phyloP scores from a whole-genome alignment of 768 basidiomycete genomes.

The Russula vinacea region DNA sequence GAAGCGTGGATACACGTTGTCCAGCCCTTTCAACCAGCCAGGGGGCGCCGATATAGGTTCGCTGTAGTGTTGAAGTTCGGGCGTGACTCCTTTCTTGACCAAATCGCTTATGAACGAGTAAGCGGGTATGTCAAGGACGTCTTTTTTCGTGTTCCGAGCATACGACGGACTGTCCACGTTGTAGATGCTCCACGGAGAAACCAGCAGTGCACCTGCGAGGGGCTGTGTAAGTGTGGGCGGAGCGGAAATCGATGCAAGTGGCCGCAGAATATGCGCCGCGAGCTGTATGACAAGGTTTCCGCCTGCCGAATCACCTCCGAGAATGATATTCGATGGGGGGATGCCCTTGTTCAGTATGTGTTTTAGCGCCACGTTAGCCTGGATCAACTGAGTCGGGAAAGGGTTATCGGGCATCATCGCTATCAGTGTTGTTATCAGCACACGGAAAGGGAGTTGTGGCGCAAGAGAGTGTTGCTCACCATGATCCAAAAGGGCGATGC shows the following conservation, averaged over 20 bases:
- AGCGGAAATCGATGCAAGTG: slow-evolving; percentile 21
- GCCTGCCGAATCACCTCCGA: slow-evolving; percentile 31
- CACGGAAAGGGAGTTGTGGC: background rate
- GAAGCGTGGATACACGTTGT: background rate
- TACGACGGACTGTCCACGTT: slow-evolving; percentile 4
- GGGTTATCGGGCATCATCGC: slow-evolving; percentile 8
- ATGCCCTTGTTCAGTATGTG: slow-evolving; percentile 29
- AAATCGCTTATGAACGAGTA: background rate
- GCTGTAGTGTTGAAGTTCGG: background rate
- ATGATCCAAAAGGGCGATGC: slow-evolving; percentile 11
- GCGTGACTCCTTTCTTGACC: background rate
- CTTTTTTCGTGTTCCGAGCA: slow-evolving; percentile 4
- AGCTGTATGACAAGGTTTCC: slow-evolving; percentile 31
- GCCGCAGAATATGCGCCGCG: slow-evolving; percentile 27
- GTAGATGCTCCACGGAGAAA: slow-evolving; percentile 11
- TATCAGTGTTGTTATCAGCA: background rate
- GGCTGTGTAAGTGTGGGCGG: slow-evolving; percentile 6
- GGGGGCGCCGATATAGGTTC: background rate
- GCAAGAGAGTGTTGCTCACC: background rate
- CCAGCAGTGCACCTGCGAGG: slow-evolving; percentile 4
- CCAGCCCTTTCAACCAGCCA: slow-evolving; percentile 13
- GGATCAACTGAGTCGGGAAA: slow-evolving; percentile 30
- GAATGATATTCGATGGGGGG: slow-evolving; percentile 24
- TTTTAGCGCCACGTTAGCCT: slow-evolving; percentile 24
- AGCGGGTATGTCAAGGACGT: background rate